phyloP scores from a whole-genome alignment of 306 rosid species.

The Inga leiocalycina region DNA sequence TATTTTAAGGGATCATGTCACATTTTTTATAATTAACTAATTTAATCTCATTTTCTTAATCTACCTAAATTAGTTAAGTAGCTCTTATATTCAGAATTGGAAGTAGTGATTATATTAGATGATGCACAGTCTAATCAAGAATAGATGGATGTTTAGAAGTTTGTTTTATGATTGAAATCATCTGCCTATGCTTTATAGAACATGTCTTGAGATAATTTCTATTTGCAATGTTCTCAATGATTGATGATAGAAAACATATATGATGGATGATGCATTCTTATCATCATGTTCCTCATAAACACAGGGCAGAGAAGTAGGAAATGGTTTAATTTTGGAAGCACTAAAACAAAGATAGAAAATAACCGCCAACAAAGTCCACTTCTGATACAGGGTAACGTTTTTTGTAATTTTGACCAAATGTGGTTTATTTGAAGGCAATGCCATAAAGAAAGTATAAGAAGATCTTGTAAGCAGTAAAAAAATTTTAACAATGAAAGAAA shows the following conservation, averaged over 20 bases:
- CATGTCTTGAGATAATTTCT: background rate
- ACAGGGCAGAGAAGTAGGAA: background rate
- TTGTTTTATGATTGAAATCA: background rate
- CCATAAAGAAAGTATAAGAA: background rate
- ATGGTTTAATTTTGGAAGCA: background rate
- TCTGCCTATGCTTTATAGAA: background rate
- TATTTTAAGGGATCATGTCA: no score
- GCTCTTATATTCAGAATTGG: no score
- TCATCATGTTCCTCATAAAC: background rate
- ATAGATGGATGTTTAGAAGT: background rate
- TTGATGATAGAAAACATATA: constrained; percentile 15
- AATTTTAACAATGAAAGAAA: background rate
- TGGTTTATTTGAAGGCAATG: background rate
- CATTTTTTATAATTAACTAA: no score
- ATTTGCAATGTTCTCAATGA: background rate
- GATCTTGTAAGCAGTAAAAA: background rate
- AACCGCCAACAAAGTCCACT: background rate
- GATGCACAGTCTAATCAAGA: background rate
- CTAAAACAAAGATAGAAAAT: background rate
- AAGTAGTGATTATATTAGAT: background rate
- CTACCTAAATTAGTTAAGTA: no score
- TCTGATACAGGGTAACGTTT: background rate
- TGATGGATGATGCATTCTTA: background rate
- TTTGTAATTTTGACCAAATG: background rate
- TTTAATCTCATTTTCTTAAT: no score